phyloP scores from a whole-genome alignment of 768 basidiomycete species.

The Cantharellus cinnabarinus region DNA sequence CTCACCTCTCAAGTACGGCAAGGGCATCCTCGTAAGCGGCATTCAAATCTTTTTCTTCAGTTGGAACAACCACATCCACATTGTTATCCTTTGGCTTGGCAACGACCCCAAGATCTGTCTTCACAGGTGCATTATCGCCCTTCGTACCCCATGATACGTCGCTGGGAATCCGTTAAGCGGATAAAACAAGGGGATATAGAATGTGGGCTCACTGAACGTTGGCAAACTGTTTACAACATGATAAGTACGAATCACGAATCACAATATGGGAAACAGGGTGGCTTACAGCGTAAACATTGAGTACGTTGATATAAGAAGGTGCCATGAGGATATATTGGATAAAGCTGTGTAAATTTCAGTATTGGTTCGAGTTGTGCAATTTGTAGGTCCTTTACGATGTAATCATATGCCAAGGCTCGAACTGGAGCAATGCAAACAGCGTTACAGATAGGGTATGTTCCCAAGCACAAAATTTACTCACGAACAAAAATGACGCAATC shows the following conservation, averaged over 20 bases:
- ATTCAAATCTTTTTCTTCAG: slow-evolving; percentile 74
- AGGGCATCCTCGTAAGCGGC: slow-evolving; percentile 83
- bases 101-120: slow-evolving; percentile 71
- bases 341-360: slow-evolving; percentile 21
- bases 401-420: slow-evolving; percentile 98
- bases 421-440: slow-evolving; percentile 23
- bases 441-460: neutral
- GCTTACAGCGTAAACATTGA: slow-evolving; percentile 73
- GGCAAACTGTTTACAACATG: neutral
- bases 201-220: neutral
- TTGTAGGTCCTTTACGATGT: slow-evolving; percentile 28
- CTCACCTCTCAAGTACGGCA: slow-evolving; percentile 39
- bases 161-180: neutral
- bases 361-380: neutral
- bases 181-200: neutral
- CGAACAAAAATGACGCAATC: slow-evolving; percentile 62
- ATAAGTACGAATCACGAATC: neutral
- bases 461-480: slow-evolving; percentile 22
- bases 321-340: slow-evolving; percentile 82
- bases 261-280: neutral
- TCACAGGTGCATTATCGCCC: slow-evolving; percentile 62
- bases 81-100: slow-evolving; percentile 42
- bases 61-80: slow-evolving; percentile 73
- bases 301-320: slow-evolving; percentile 81
- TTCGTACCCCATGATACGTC: slow-evolving; percentile 75